Base-by-base conservation (phyloP, 2,329 filamentous ascomycete genomes). In the Neobulgaria alba region DNA sequence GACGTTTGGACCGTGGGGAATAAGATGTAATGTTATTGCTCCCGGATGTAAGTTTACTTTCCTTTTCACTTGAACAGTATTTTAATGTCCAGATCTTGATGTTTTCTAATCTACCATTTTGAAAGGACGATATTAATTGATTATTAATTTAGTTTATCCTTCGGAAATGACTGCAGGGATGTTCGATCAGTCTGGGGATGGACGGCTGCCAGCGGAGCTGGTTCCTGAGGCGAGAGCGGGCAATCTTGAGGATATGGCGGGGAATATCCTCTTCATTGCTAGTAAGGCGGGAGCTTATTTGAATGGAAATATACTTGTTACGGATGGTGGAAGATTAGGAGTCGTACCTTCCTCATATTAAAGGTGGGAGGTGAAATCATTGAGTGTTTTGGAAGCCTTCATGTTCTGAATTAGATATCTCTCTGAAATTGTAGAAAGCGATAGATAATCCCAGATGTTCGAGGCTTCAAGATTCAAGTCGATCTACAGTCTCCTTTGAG, bases 201-300 rank as follows among this genome's bases (percentile, higher is more conserved):
- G 16, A 7, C 40, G 30, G 31, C 39, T n/a, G 5, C 33, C 32
- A 14, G 23, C 7, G 12, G 12, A 19, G 0, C 19, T 31, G n/a
- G 19, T 45, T 2, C 47, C 45, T 12, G 40, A 38, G 14, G 23
- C 35, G 4, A 29, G 45, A 16, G 67, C 69, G 1, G 77, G 76
- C 0, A 67, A 63, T 29, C 75, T 79, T 34, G 68, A 72, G 53
- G 77, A 80, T 57, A 80, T 81, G 72, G 76, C 71, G 0, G 69
- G 71, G 60, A 64, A 71, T 2, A 68, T 78, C 16, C 46, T 69
- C 21, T 69, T 66, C 42, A 49, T 62, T 2, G 56, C 56, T 3
- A 42, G 39, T 7, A 46, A 35, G 21, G 52, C 45, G 8, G 52
- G 53, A 2, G 48, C 36, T 9, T 57, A 54, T 33, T 38, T 41